phyloP scores from a whole-genome alignment of 768 basidiomycete genomes.

The Pulveroboletus sp. region DNA sequence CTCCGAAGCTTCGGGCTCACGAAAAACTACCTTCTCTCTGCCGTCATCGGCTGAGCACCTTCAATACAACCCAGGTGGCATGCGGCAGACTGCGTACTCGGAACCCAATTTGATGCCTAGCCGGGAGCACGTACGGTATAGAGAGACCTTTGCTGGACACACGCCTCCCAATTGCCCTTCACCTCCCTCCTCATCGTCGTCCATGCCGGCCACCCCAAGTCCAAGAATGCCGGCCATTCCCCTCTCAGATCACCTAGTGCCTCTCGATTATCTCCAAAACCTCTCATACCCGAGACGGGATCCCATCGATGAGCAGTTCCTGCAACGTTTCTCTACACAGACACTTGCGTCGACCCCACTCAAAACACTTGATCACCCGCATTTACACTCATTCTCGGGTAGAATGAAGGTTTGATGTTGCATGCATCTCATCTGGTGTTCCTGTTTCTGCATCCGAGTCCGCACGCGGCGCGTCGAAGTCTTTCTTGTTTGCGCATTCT shows the following conservation, averaged over 20 bases:
- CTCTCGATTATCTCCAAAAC: conserved; percentile 58
- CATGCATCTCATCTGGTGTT: neutral
- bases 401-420: conserved; percentile 21
- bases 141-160: conserved; percentile 21
- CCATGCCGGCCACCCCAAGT: conserved; percentile 38
- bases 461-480: conserved; percentile 8
- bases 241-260: conserved; percentile 46
- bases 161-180: conserved; percentile 26
- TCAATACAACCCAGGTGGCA: conserved; percentile 13
- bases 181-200: conserved; percentile 37
- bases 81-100: conserved; percentile 33
- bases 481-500: conserved; percentile 15
- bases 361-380: conserved; percentile 19
- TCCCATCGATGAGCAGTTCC: conserved; percentile 59
- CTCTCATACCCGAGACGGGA: conserved; percentile 54
- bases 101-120: conserved; percentile 25
- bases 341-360: conserved; percentile 18
- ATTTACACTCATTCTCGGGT: conserved; percentile 22
- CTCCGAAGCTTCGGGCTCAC: conserved; percentile 17
- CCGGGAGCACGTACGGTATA: conserved; percentile 20
- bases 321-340: conserved; percentile 50
- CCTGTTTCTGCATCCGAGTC: conserved; percentile 1
- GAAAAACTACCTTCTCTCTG: conserved; percentile 30
- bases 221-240: conserved; percentile 20
- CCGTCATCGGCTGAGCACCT: conserved; percentile 28